A percentile compares a stretch with the other conserved stretches of the same genome.
phyloP scores from a whole-genome alignment of 345 rosid genomes.

The Gossypium sturtianum region DNA sequence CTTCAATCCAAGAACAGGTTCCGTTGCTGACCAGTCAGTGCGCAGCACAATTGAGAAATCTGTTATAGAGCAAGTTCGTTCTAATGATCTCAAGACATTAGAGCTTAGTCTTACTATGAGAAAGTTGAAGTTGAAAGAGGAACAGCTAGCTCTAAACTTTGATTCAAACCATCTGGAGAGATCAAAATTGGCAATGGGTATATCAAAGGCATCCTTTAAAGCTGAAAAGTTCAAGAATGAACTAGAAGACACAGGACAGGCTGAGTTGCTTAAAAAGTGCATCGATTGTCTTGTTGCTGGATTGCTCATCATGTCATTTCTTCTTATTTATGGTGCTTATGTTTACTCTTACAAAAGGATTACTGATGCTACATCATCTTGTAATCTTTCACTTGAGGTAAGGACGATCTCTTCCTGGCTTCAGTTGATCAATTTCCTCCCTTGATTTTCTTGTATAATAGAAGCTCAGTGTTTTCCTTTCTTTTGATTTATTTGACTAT shows the following conservation, averaged over 20 bases:
- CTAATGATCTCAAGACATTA: conserved; percentile 62
- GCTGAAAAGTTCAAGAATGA: conserved; percentile 70
- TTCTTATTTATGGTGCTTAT: conserved; percentile 58
- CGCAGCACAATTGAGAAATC: conserved; percentile 43
- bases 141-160: conserved; percentile 36
- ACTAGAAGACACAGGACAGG: conserved; percentile 59
- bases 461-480: background rate
- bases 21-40: conserved; percentile 19
- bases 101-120: conserved; percentile 51
- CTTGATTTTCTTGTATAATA: background rate
- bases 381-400: conserved; percentile 45
- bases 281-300: conserved; percentile 79
- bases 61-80: conserved; percentile 55
- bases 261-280: conserved; percentile 56
- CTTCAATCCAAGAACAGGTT: conserved; percentile 27
- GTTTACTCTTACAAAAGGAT: conserved; percentile 57
- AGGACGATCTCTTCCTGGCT: conserved; percentile 3
- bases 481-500: background rate
- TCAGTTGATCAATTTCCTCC: background rate
- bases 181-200: conserved; percentile 60
- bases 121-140: conserved; percentile 48
- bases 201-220: conserved; percentile 58
- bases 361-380: conserved; percentile 60
- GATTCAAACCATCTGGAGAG: conserved; percentile 63
- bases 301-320: conserved; percentile 49